Evolutionary conservation across 1,139 yeast genomes (phyloP).

Genomic region (Saccharomyces hybrid): DNA sequence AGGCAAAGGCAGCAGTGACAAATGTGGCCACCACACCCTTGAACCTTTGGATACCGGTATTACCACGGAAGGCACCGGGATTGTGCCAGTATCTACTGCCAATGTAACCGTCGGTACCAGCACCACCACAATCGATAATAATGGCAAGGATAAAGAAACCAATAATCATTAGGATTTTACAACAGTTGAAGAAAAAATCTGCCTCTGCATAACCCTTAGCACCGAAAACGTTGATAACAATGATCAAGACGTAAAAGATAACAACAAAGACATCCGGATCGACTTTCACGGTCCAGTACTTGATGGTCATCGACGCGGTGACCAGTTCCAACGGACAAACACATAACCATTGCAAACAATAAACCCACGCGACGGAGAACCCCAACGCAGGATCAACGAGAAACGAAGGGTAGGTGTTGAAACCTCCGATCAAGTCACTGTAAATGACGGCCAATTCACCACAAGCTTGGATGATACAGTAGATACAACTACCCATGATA

Average conservation of each 20-base stretch:
- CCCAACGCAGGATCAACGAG: constrained; percentile 71
- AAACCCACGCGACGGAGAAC: constrained; percentile 73
- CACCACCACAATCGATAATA: constrained; percentile 60
- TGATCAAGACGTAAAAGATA: constrained; percentile 55
- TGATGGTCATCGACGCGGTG: constrained; percentile 65
- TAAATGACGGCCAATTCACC: constrained; percentile 78
- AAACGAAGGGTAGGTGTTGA: constrained; percentile 60
- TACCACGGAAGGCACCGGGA: constrained; percentile 48
- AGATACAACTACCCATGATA: constrained; percentile 61
- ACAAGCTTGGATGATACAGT: constrained; percentile 71
- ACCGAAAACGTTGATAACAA: constrained; percentile 54
- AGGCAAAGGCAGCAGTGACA: constrained; percentile 80
- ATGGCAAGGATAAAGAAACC: constrained; percentile 62
- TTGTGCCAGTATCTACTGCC: constrained; percentile 56
- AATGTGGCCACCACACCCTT: constrained; percentile 81
- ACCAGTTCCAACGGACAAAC: constrained; percentile 70
- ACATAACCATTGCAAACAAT: constrained; percentile 72
- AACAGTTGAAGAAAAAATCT: constrained; percentile 52
- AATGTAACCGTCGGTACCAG: constrained; percentile 52
- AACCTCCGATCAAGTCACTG: constrained; percentile 70
- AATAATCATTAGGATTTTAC: constrained; percentile 53
- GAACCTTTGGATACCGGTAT: constrained; percentile 35
- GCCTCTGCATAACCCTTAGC: constrained; percentile 74
- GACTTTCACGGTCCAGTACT: constrained; percentile 40
- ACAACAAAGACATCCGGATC: constrained; percentile 63